Base-by-base conservation (phyloP, 306 rosid genomes). In the Cercis canadensis region DNA sequence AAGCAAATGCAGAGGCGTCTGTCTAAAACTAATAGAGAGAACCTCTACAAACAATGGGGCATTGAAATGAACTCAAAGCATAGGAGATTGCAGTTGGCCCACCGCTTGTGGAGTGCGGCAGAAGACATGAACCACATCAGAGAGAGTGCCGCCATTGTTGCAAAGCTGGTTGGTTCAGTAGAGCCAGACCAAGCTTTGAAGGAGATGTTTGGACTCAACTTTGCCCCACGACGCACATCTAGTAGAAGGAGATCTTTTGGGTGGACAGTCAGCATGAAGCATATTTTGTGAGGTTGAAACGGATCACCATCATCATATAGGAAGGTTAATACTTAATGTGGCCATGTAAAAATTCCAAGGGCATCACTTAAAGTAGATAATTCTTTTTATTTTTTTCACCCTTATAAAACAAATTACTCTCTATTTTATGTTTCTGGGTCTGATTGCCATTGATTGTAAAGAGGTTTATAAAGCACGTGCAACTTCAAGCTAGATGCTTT, bases 181-280 rank as follows among this genome's bases (percentile, higher is more conserved):
- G 88, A 87, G 78, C 96, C 99, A 34, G 86, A 86, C 17, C 82
- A 72, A 18, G 99, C 99, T 19, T 88, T 83, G 82, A 95, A 83
- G 92, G 99, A 91, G 83, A 91, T 95, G 99, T 95, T 95, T 78
- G 99, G 96, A 10, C 99, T 95, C 69, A 91, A 88, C 85, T 91
- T 95, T 77, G 78, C 90, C n/a, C 96, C 96, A 29, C 52, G 87
- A 29, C 77, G 79, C n/a, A 55, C 89, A 4, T 24, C 29, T 8
- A 2, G 6, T 37, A 74, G 75, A 73, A 76, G 79, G 67, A 92
- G 52, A 80, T 82, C 80, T 72, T 73, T 72, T 44, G 69, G 84
- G 56, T 82, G 92, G 89, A 60, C 84, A 13, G 70, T 75, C 45
- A 79, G 85, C 39, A 41, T 87, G 70, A 82, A 62, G 75, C 47